A percentile compares a stretch with the other conserved stretches of the same genome.
Evolutionary conservation across 331 rosid genomes (phyloP).

Genomic region (Pyrus hybrid): DNA sequence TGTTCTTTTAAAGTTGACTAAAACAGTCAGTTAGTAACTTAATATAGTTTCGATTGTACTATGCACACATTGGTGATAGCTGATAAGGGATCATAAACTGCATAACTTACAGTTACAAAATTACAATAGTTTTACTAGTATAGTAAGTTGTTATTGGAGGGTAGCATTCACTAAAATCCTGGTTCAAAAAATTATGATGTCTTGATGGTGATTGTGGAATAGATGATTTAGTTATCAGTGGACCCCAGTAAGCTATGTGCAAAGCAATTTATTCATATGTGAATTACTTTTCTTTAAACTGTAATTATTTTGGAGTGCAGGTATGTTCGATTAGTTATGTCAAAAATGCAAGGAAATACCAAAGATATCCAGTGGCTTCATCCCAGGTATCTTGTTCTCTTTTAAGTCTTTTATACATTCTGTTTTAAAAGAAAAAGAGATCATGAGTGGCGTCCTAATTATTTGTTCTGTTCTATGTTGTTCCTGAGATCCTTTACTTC

Average conservation of each 20-base stretch:
- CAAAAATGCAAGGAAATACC: conserved; percentile 8
- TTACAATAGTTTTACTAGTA: background rate
- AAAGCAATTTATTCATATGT: background rate
- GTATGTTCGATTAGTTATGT: conserved; percentile 69
- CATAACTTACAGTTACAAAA: background rate
- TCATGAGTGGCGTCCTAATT: no score
- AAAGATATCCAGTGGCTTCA: conserved; percentile 61
- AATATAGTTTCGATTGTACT: background rate
- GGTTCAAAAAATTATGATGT: background rate
- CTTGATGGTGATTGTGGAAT: background rate
- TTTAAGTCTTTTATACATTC: background rate
- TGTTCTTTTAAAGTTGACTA: background rate
- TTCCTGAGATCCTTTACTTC: no score
- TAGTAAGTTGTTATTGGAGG: background rate
- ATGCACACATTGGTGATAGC: background rate
- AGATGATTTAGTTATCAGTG: background rate
- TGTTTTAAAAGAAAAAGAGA: no score
- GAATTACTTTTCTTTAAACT: background rate
- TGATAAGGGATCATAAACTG: background rate
- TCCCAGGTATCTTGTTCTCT: conserved; percentile 46
- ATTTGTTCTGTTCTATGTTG: no score
- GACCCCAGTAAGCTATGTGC: background rate
- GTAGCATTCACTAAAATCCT: background rate
- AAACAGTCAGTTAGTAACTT: background rate
- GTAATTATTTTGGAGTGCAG: conserved; percentile 33